These are phyloP conservation scores for Cicer chorassanicum DNA, from an alignment of 306 rosid genomes.

Conservation along the genomic window DNA sequence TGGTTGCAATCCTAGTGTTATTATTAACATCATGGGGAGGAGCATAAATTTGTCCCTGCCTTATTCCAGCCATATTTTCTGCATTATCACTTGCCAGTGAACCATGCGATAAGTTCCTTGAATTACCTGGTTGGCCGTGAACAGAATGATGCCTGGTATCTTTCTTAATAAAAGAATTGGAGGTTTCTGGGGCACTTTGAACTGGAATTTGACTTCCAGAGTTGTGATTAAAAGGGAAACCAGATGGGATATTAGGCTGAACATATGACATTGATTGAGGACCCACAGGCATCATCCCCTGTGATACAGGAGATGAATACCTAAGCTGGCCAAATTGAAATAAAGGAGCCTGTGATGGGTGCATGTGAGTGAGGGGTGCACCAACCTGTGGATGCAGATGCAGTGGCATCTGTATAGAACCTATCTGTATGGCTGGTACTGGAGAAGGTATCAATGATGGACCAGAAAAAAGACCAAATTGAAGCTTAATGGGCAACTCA, in stretches of 20 bases:
- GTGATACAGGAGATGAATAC: slow-evolving; percentile 75
- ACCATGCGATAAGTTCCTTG: slow-evolving; percentile 61
- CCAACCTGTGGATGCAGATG: slow-evolving; percentile 86
- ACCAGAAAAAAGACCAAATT: slow-evolving; percentile 96
- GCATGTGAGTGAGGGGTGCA: slow-evolving; percentile 74
- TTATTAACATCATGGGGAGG: slow-evolving; percentile 53
- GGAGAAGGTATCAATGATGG: slow-evolving; percentile 97
- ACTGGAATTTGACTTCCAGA: slow-evolving; percentile 61
- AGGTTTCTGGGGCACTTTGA: slow-evolving; percentile 62
- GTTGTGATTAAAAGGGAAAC: slow-evolving; percentile 64
- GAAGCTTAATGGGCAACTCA: slow-evolving; percentile 85
- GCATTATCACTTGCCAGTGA: slow-evolving; percentile 50
- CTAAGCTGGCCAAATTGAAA: slow-evolving; percentile 98
- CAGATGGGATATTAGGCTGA: slow-evolving; percentile 67
- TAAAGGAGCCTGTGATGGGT: slow-evolving; percentile 79
- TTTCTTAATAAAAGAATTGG: slow-evolving; percentile 55
- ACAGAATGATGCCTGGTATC: slow-evolving; percentile 50
- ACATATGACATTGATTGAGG: slow-evolving; percentile 78
- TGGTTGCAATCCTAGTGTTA: slow-evolving; percentile 50
- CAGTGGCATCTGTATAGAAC: slow-evolving; percentile 99
- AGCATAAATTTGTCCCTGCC: slow-evolving; percentile 52
- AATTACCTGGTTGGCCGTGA: slow-evolving; percentile 58
- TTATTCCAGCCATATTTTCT: slow-evolving; percentile 53
- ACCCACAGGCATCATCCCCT: slow-evolving; percentile 82
- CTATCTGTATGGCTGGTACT: slow-evolving; percentile 93